Base-by-base conservation (phyloP, 495 filamentous ascomycete species). In the Sphaerosporella brunnea region DNA sequence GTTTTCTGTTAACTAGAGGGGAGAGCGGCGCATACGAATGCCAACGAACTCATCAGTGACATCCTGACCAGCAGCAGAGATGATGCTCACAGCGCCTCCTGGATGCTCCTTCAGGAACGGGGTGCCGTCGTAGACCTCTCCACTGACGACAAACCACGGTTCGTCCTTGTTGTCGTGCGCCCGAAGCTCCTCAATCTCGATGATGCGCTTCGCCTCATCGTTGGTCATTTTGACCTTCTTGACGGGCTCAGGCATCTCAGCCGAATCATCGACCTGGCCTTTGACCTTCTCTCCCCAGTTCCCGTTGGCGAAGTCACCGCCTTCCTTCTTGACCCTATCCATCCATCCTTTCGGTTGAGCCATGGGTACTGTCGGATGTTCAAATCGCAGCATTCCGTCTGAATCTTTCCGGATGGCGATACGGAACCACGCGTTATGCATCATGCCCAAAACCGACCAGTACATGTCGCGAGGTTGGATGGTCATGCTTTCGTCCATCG, bases 381-480 rank as follows among this genome's bases (percentile, higher is more conserved):
- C 87, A 49, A 96, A 95, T 5, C 74, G 71, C 36, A 96, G 62
- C 26, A 75, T 68, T 15, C 45, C 50, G 9, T 51, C 47, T 3
- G 24, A 20, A 51, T 93, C 82, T 48, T 79, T 78, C 35, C 72
- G 75, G 48, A 96, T 83, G 3, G 76, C 72, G 4, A 96, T 70
- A 13, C 88, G 70, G 62, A 79, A 96, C 88, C 88, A 96, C 4
- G 86, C 80, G 57, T 93, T 95, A 61, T 96, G 93, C 88, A 96
- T 96, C 88, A 96, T 96, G 0, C 88, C 88, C 35, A 95, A 65
- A 15, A 94, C 87, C 48, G 74, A 82, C 88, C 88, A 96, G 64
- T 96, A 96, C 81, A 93, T 93, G 54, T 96, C 88, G 49, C 81
- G 69, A 4, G 88, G 87, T 58, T 93, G 86, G 0, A 84, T 67